These are phyloP conservation scores for Phytophthora gonapodyides DNA, from an alignment of 352 stramenopile species.

Conservation along the genomic window DNA sequence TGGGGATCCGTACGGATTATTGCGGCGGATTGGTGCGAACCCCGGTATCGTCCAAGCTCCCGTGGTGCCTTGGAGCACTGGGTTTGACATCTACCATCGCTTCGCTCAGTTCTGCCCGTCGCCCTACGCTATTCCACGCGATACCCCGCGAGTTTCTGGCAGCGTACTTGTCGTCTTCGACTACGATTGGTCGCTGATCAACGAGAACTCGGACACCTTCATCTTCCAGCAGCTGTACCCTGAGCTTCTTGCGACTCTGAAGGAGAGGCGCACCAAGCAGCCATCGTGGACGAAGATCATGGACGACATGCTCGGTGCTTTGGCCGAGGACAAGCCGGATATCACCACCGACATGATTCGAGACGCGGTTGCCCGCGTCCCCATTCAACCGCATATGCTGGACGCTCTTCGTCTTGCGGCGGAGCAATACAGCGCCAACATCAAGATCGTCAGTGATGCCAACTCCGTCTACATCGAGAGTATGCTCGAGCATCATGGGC, in stretches of 20 bases:
- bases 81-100: slow-evolving; percentile 49
- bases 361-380: slow-evolving; percentile 51
- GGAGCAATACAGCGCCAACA: slow-evolving; percentile 40
- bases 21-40: slow-evolving; percentile 41
- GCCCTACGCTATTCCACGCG: slow-evolving; percentile 15
- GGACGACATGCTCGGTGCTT: slow-evolving; percentile 59
- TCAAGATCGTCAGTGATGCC: slow-evolving; percentile 80
- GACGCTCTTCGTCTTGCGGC: slow-evolving; percentile 61
- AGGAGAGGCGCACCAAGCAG: slow-evolving; percentile 24
- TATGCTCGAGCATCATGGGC: slow-evolving; percentile 55
- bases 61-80: slow-evolving; percentile 55
- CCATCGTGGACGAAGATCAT: slow-evolving; percentile 70
- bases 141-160: slow-evolving; percentile 9
- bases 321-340: slow-evolving; percentile 46
- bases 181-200: slow-evolving; percentile 86
- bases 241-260: slow-evolving; percentile 50
- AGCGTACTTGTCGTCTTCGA: slow-evolving; percentile 74
- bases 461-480: slow-evolving; percentile 84
- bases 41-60: slow-evolving; percentile 36
- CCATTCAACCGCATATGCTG: slow-evolving; percentile 69
- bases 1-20: slow-evolving; percentile 41
- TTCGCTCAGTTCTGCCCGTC: slow-evolving; percentile 39
- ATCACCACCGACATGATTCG: slow-evolving; percentile 44
- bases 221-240: slow-evolving; percentile 73
- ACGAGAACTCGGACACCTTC: slow-evolving; percentile 85